Base-by-base conservation (phyloP, 805 yeast genomes). In the Tetrapisispora taiwanensis region DNA sequence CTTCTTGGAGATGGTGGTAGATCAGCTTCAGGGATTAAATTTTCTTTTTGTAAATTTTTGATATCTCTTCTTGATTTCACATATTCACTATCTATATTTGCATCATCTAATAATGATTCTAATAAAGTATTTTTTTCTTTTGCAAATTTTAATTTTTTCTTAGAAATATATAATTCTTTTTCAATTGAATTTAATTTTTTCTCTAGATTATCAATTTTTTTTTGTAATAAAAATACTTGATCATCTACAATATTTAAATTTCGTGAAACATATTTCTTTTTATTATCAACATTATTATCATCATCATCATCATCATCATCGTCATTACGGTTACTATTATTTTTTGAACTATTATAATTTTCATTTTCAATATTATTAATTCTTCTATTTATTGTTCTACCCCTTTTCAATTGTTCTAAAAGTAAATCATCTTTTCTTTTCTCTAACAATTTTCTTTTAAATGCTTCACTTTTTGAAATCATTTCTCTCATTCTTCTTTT, bases 1-100 rank as follows among this genome's bases (percentile, higher is more conserved):
- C 55, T 49, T 31, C 49, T 45, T 24, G 59, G 60, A 5, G 64
- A 58, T 2, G 64, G 62, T n/a, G 65, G 65, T 17, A 60, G 45
- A 34, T 56, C 60, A 8, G 50, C 46, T 14, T 51, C 57, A 2
- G 64, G 67, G 27, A 56, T 59, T 27, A 59, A 46, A 36, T 60
- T 53, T n/a, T 52, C 55, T 28, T 51, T 54, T 42, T 56, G 61
- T 17, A 62, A 45, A 41, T 62, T 62, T 32, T 52, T 54, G n/a
- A 62, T 62, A 39, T 57, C 55, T 41, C 67, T 50, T 35, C 62
- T 49, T 1, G 66, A 60, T 40, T 60, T 56, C 13, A 62, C 55
- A 39, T 60, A 59, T 14, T 57, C 58, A 37, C 55, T 49, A 42
- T 59, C 65, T 15, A 62, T 49, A 35, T 62, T 57, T 10, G 64